Evolutionary conservation across 345 rosid genomes (phyloP), one percentile per base, ranked within the genome.

Genomic region (Syzygium jambos): DNA sequence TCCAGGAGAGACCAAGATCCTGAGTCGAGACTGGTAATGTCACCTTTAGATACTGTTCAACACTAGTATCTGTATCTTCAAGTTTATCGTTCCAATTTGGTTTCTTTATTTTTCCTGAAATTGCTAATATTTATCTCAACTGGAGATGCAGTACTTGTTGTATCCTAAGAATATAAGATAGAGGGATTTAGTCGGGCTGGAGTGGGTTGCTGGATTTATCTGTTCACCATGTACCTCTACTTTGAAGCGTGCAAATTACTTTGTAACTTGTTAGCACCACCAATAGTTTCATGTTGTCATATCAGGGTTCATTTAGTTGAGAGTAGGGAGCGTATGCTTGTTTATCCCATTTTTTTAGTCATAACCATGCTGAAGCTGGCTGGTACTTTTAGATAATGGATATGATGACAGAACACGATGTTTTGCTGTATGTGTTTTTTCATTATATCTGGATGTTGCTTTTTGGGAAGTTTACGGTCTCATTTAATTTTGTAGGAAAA

Each of bases 21-120:
- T 46, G 94, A 95, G 22, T 88, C 95, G 11, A 94, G 96, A 92
- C 98, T 91, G 91, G 98, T 95, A 94, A 91, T 65, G 25, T 57
- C 52, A 16, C 55, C 87, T 57, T 51, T 27, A 17, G 65, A 80
- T 65, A 55, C 49, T 54, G 55, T 34, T 68, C 68, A 29, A 57
- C 52, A 41, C 19, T 22, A 15, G 51, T 52, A 43, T 53, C 25
- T 55, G 25, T 13, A 34, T 46, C 51, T 25, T 34, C 22, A 53
- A 86, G 80, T 38, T 27, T 73, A 73, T 34, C 25, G 9, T 73
- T 73, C 56, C 53, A 29, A 23, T 59, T 10, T 59, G 25, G 51
- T 19, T 59, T 29, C 85, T 52, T 49, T 83, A 13, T 51, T 46
- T 46, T 27, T 51, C 55, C 21, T 29, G 52, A 51, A 49, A 83